Evolutionary conservation across 768 basidiomycete species (phyloP), one percentile per base, ranked within the genome.

Genomic region (Coprinopsis strossmayeri): DNA sequence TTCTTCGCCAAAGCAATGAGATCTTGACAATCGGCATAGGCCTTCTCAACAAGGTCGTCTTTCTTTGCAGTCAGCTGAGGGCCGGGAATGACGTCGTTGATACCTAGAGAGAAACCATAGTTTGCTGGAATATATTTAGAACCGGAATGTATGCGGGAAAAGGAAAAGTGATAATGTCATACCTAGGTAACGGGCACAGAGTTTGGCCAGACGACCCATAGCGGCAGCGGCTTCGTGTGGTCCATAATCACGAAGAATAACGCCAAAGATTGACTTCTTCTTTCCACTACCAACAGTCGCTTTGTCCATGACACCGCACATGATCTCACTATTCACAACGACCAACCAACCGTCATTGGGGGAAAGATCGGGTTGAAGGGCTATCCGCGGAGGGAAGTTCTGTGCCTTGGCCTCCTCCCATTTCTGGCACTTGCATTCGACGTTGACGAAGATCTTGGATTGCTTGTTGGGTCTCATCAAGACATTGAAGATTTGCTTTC

Each of bases 221-320:
- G 93, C 94, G 21, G 79, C 74, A 0, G 94, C 91, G 0, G 96
- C 96, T 64, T 91, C 94, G 56, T 95, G 84, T 5, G 91, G 79
- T 3, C 96, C 96, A 64, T 96, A 98, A 66, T 99, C 96, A 49
- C 95, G 76, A 70, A 97, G 78, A 57, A 99, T 98, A 37, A 97
- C 91, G 54, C 95, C 95, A 60, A 98, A 99, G 35, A 99, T 91
- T 1, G 93, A 96, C 62, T 97, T 98, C 74, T 99, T 98, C 78
- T 99, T 99, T 45, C 96, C 96, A 57, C 91, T 88, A 46, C 96
- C 96, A 2, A 98, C 86, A 0, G 92, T 97, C 13, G 90, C 89
- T 69, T 99, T 99, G 70, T 99, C 96, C 84, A 98, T 95, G 13
- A 92, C 89, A 37, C 96, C 96, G 58, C 94, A 97, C 92, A 98